Percentiles rank a stretch among this genome's conserved stretches.
Evolutionary conservation across 441 rosid genomes (phyloP).

Genomic region (Euphorbia schlechtendalii): DNA sequence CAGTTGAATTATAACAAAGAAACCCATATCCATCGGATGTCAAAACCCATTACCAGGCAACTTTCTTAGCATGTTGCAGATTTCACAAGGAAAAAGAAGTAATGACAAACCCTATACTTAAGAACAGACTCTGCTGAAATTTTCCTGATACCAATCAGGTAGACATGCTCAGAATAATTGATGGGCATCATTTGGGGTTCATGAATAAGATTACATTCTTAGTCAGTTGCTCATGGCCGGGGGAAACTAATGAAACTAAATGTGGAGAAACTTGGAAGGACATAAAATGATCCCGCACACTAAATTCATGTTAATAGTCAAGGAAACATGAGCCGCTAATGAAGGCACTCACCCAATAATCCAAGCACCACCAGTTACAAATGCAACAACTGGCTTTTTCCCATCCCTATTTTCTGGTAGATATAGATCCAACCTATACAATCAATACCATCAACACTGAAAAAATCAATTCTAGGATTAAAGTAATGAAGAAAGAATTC

Average conservation of each 20-base stretch:
- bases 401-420: conserved; percentile 55
- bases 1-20: not conserved
- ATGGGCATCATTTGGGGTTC: not conserved
- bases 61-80: not conserved
- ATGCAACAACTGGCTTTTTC: conserved; percentile 78
- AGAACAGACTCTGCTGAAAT: conserved; percentile 5
- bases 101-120: not conserved
- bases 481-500: conserved; percentile 4
- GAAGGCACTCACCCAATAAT: conserved; percentile 68
- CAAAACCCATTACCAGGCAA: not conserved
- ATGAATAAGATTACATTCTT: not conserved
- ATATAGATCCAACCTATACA: conserved; percentile 76
- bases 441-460: conserved; percentile 18
- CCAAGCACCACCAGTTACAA: conserved; percentile 99
- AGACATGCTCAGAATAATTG: not conserved
- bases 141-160: conserved; percentile 4
- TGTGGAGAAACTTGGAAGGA: not conserved
- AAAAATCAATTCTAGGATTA: conserved; percentile 7
- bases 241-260: not conserved
- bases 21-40: not conserved
- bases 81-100: not conserved
- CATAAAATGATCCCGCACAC: not conserved
- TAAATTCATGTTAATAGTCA: not conserved
- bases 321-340: conserved; percentile 15
- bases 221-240: not conserved